Conservation (phyloP, 1,284 basidiomycete genomes). For the Pholiota adiposa region DNA sequence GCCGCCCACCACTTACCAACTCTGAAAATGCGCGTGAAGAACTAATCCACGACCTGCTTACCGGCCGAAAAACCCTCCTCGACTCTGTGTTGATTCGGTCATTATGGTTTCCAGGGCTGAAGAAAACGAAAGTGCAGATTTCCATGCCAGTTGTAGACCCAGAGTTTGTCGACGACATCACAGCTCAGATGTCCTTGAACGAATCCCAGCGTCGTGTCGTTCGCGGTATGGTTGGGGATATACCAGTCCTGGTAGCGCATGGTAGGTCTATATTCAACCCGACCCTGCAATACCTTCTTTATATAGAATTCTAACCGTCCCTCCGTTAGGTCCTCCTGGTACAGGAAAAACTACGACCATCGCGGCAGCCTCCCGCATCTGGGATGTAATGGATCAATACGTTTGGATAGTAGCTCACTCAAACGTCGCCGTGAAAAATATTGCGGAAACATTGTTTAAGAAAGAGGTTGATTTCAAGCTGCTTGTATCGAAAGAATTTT, state of each 20-base stretch:
- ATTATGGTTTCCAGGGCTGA: slow-evolving; percentile 37
- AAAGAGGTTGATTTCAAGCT: slow-evolving; percentile 44
- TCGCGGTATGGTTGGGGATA: slow-evolving; percentile 30
- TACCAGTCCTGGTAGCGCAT: slow-evolving; percentile 34
- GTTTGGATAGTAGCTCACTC: slow-evolving; percentile 40
- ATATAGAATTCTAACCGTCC: no score
- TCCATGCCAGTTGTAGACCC: not conserved
- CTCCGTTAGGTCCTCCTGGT: slow-evolving; percentile 32
- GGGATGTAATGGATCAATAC: slow-evolving; percentile 20
- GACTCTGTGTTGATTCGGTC: slow-evolving; percentile 33
- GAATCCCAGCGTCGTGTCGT: slow-evolving; percentile 32
- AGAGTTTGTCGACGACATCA: not conserved
- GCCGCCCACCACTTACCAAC: slow-evolving; percentile 37
- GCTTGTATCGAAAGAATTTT: slow-evolving; percentile 53
- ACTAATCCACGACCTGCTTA: slow-evolving; percentile 36
- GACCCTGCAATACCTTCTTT: no score
- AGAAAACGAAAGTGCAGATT: not conserved
- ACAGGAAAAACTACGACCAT: slow-evolving; percentile 39
- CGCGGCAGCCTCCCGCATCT: slow-evolving; percentile 31
- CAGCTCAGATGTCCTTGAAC: slow-evolving; percentile 28
- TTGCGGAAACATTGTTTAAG: slow-evolving; percentile 44
- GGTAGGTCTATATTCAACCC: slow-evolving; percentile 21
- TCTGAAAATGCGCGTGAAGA: slow-evolving; percentile 40
- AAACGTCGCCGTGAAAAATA: slow-evolving; percentile 53
- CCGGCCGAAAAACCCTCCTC: slow-evolving; percentile 27